phyloP scores from a whole-genome alignment of 768 basidiomycete species.

The Russula compacta region DNA sequence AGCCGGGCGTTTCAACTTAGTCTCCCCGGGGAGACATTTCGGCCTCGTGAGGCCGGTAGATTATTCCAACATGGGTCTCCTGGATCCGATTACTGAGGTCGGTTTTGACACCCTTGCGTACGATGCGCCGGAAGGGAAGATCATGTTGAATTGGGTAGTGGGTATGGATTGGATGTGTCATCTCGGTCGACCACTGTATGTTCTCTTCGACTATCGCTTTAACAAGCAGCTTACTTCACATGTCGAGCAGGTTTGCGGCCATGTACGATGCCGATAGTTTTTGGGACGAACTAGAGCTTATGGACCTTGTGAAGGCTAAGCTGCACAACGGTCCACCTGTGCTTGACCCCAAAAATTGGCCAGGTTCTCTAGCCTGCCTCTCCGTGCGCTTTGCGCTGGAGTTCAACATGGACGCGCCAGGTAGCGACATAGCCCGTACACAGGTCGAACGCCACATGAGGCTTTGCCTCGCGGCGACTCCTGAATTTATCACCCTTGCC shows the following conservation, averaged over 20 bases:
- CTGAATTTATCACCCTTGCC: neutral
- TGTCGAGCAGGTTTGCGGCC: neutral
- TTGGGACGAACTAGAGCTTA: neutral
- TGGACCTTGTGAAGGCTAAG: neutral
- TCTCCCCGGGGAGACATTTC: neutral
- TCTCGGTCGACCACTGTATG: constrained; percentile 1
- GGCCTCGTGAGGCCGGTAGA: neutral
- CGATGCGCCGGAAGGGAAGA: neutral
- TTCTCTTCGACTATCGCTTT: neutral
- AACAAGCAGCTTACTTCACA: neutral
- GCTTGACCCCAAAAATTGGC: neutral
- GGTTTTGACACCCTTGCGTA: neutral
- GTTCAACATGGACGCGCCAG: neutral
- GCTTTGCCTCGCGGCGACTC: neutral
- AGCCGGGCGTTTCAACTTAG: neutral
- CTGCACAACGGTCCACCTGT: neutral
- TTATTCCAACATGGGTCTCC: neutral
- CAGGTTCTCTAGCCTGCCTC: neutral
- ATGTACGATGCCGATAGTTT: neutral
- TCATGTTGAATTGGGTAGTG: neutral
- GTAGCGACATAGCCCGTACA: neutral
- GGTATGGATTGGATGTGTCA: neutral
- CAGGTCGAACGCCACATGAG: neutral
- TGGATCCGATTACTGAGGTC: neutral
- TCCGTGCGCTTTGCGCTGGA: neutral